These are phyloP conservation scores for Plasmodium vivax DNA, from an alignment of 169 alveolate species.

Conservation along the genomic window DNA sequence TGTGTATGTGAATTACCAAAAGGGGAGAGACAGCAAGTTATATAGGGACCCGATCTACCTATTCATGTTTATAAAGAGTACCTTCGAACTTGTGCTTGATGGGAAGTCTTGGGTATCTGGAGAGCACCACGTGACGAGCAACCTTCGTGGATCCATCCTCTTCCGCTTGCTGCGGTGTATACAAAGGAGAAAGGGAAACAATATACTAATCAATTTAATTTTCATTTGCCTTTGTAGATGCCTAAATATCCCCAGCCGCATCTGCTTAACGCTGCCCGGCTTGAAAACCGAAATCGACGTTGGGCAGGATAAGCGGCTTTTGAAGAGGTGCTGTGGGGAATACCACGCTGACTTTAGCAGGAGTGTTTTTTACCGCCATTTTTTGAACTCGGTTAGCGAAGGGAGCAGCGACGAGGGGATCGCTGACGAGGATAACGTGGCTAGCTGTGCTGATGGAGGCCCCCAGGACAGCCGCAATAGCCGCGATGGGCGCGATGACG, in stretches of 20 bases:
- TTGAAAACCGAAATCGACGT: constrained; percentile 3
- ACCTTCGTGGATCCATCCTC: constrained; percentile 24
- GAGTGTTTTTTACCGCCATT: constrained; percentile 34
- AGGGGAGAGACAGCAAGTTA: background rate
- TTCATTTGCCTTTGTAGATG: constrained; percentile 54
- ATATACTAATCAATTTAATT: constrained; percentile 28
- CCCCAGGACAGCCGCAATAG: background rate
- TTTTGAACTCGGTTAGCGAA: background rate
- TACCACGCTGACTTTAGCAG: constrained; percentile 19
- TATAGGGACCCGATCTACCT: constrained; percentile 58
- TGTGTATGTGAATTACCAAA: constrained; percentile 60
- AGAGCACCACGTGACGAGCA: constrained; percentile 4
- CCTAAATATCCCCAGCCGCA: constrained; percentile 67
- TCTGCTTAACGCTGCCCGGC: constrained; percentile 44
- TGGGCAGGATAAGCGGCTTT: background rate
- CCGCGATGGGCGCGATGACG: background rate
- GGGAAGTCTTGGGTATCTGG: constrained; percentile 32
- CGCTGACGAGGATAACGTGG: background rate
- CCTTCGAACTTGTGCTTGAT: constrained; percentile 7
- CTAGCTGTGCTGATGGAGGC: background rate
- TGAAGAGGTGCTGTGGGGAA: constrained; percentile 12
- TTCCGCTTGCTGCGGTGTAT: constrained; percentile 47
- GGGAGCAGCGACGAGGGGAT: background rate
- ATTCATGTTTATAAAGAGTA: constrained; percentile 42
- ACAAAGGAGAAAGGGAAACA: constrained; percentile 41